phyloP scores from a whole-genome alignment of 495 filamentous ascomycete genomes.

The Filosporella fistucella region DNA sequence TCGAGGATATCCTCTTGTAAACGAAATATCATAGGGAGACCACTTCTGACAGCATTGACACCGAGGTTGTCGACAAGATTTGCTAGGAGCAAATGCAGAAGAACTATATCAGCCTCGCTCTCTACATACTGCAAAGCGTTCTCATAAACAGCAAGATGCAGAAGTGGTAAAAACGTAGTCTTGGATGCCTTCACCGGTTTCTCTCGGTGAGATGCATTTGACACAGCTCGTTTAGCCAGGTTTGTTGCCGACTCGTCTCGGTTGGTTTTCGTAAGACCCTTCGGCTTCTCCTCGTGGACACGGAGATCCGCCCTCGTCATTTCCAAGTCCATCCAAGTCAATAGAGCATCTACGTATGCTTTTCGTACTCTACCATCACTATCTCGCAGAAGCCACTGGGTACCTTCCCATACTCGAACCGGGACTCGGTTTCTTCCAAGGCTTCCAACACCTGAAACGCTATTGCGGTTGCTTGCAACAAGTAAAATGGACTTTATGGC shows the following conservation, averaged over 20 bases:
- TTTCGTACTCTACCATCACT: slow-evolving; percentile 68
- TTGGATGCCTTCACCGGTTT: slow-evolving; percentile 49
- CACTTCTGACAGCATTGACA: slow-evolving; percentile 74
- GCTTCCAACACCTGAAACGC: slow-evolving; percentile 52
- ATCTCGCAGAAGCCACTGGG: slow-evolving; percentile 83
- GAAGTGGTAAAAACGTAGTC: slow-evolving; percentile 72
- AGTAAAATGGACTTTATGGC: slow-evolving; percentile 75
- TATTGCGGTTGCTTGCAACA: slow-evolving; percentile 65
- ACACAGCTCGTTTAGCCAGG: slow-evolving; percentile 59
- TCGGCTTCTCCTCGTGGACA: slow-evolving; percentile 50
- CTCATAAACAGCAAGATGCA: slow-evolving; percentile 86
- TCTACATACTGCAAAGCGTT: slow-evolving; percentile 67
- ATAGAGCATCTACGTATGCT: slow-evolving; percentile 76
- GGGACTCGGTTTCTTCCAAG: slow-evolving; percentile 69
- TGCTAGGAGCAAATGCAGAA: slow-evolving; percentile 70
- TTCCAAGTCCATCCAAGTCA: slow-evolving; percentile 78
- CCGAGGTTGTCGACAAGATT: slow-evolving; percentile 72
- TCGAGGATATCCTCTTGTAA: slow-evolving; percentile 79
- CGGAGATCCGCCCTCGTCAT: slow-evolving; percentile 63
- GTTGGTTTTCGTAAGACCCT: slow-evolving; percentile 26
- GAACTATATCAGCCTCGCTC: slow-evolving; percentile 64
- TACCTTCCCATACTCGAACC: slow-evolving; percentile 83
- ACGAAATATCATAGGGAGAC: slow-evolving; percentile 81
- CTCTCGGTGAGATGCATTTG: slow-evolving; percentile 60
- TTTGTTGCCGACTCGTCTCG: slow-evolving; percentile 26